A percentile compares a stretch with the other conserved stretches of the same genome.
These are phyloP conservation scores for Penicillium daleae DNA, from an alignment of 495 filamentous ascomycete species.

Conservation along the genomic window DNA sequence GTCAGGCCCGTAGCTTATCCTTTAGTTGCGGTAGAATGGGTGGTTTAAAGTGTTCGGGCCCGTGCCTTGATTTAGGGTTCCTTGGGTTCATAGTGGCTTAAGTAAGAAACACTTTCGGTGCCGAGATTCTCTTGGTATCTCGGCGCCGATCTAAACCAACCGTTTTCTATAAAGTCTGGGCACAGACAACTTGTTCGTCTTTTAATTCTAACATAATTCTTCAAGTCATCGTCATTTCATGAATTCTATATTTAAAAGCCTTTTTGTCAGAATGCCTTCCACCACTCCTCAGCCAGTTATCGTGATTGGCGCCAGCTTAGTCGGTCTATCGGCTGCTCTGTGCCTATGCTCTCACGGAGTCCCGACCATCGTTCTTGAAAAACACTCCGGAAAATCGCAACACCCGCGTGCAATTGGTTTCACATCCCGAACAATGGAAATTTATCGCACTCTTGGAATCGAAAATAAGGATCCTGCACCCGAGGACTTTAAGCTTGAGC, in stretches of 20 bases:
- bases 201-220: neutral
- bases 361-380: conserved; percentile 36
- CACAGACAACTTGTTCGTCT: neutral
- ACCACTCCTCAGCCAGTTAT: conserved; percentile 22
- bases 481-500: conserved; percentile 27
- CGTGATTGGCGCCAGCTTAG: conserved; percentile 37
- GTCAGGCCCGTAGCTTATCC: no score
- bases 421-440: conserved; percentile 41
- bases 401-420: conserved; percentile 42
- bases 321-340: conserved; percentile 38
- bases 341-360: conserved; percentile 30
- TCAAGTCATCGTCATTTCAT: neutral
- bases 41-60: no score
- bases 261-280: neutral
- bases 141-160: neutral
- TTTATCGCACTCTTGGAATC: conserved; percentile 33
- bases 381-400: conserved; percentile 28
- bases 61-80: no score
- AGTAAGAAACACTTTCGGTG: no score
- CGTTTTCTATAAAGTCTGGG: neutral
- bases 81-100: no score
- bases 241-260: neutral
- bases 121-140: neutral
- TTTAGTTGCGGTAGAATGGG: no score
- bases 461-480: conserved; percentile 31